Evolutionary conservation across 495 filamentous ascomycete species (phyloP).

Genomic region (Cryomyces antarcticus): DNA sequence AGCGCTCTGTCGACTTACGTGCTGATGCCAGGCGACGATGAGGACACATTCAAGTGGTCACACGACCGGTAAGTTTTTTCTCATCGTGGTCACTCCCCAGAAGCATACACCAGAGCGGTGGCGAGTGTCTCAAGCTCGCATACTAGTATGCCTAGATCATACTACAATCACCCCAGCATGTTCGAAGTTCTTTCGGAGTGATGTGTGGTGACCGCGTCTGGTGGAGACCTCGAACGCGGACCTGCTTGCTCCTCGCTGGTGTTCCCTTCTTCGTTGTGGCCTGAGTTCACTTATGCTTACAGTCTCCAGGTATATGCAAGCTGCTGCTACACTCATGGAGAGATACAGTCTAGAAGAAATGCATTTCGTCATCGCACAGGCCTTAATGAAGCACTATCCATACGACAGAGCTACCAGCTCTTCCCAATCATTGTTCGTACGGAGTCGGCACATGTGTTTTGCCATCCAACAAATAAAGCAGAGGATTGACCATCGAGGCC

Average conservation of each 20-base stretch:
- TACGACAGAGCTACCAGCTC: slow-evolving; percentile 22
- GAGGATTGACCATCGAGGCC: slow-evolving; percentile 32
- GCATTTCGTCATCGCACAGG: slow-evolving; percentile 73
- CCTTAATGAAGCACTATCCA: slow-evolving; percentile 47
- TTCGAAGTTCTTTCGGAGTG: too few species aligned
- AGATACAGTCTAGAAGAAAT: slow-evolving; percentile 47
- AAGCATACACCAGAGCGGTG: not conserved
- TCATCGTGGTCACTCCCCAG: slow-evolving; percentile 19
- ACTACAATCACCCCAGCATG: slow-evolving; percentile 11
- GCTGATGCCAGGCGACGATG: slow-evolving; percentile 50
- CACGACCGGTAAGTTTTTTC: slow-evolving; percentile 37
- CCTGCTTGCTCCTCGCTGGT: too few species aligned
- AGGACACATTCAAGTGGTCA: slow-evolving; percentile 57
- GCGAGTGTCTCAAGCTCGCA: too few species aligned
- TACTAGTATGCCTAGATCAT: too few species aligned
- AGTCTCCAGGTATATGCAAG: slow-evolving; percentile 20
- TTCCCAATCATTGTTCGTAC: slow-evolving; percentile 16
- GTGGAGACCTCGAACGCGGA: too few species aligned
- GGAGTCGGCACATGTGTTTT: slow-evolving; percentile 56
- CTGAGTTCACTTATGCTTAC: too few species aligned
- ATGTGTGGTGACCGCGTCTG: too few species aligned
- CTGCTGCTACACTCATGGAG: slow-evolving; percentile 47
- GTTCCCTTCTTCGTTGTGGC: too few species aligned
- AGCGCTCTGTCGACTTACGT: slow-evolving; percentile 57
- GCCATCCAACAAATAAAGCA: slow-evolving; percentile 50